These are phyloP conservation scores for Candida hungchunana DNA, from an alignment of 805 yeast species.

Conservation along the genomic window DNA sequence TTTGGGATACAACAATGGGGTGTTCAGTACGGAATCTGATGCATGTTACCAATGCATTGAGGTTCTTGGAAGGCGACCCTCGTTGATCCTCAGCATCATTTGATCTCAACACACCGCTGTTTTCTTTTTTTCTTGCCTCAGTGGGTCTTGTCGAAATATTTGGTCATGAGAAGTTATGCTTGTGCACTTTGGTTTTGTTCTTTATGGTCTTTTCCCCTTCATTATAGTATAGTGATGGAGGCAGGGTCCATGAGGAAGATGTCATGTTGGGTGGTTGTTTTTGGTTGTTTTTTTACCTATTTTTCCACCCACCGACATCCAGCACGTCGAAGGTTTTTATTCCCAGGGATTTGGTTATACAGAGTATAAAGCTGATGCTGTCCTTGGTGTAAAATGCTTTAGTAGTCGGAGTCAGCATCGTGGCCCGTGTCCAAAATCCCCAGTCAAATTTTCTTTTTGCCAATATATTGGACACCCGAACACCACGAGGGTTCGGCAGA, in stretches of 20 bases:
- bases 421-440: no score
- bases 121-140: constrained; percentile 9
- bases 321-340: constrained; percentile 6
- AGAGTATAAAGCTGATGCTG: background rate
- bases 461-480: constrained; percentile 2
- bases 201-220: background rate
- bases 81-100: background rate
- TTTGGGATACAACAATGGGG: no score
- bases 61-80: constrained; percentile 4
- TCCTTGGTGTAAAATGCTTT: background rate
- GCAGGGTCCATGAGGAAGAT: no score
- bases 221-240: no score
- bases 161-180: background rate
- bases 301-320: constrained; percentile 8
- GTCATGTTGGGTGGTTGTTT: constrained; percentile 5
- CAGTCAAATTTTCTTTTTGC: background rate
- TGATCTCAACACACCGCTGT: constrained; percentile 3
- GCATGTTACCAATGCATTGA: constrained; percentile 18
- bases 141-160: constrained; percentile 2
- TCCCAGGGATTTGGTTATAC: background rate
- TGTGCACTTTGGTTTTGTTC: constrained; percentile 3
- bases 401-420: background rate
- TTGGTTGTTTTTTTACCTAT: constrained; percentile 1
- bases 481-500: constrained; percentile 1
- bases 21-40: constrained; percentile 9